These are phyloP conservation scores for Pelargonium cotyledonis DNA, from an alignment of 441 rosid species.

Conservation along the genomic window DNA sequence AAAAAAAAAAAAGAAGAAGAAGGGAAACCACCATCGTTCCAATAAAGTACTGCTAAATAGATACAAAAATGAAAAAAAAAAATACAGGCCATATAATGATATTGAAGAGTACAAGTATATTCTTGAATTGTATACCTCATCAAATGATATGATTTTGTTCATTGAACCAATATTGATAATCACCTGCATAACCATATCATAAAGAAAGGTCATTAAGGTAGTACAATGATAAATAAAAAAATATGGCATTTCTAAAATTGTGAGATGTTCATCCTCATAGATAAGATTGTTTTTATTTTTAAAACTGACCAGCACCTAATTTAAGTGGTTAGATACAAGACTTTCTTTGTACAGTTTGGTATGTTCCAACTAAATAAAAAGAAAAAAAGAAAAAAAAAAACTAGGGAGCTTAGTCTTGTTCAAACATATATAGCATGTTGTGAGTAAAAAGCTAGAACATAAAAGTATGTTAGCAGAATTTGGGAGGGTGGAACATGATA, in stretches of 20 bases:
- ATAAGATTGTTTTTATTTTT: background rate
- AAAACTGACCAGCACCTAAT: too few species aligned
- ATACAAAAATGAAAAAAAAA: background rate
- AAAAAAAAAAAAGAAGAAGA: too few species aligned
- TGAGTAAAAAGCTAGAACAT: background rate
- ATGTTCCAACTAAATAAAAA: too few species aligned
- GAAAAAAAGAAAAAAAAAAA: background rate
- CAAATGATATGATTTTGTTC: slow-evolving; percentile 67
- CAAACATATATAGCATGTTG: background rate
- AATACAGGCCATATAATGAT: background rate
- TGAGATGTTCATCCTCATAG: background rate
- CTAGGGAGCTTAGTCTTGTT: background rate
- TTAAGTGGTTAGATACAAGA: too few species aligned
- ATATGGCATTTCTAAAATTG: background rate
- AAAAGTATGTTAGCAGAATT: background rate
- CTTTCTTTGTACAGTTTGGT: background rate
- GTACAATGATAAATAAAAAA: background rate
- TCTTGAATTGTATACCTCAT: slow-evolving; percentile 42
- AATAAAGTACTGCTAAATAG: background rate
- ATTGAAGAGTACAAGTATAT: background rate
- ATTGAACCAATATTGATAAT: slow-evolving; percentile 66
- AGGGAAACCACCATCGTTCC: background rate
- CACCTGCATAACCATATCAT: slow-evolving; percentile 41
- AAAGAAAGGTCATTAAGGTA: slow-evolving; percentile 1
- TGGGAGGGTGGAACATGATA: too few species aligned